A percentile compares a stretch with the other conserved stretches of the same genome.
These are phyloP conservation scores for Auxenochlorella protothecoides DNA, from an alignment of 139 green algal species.

Conservation along the genomic window DNA sequence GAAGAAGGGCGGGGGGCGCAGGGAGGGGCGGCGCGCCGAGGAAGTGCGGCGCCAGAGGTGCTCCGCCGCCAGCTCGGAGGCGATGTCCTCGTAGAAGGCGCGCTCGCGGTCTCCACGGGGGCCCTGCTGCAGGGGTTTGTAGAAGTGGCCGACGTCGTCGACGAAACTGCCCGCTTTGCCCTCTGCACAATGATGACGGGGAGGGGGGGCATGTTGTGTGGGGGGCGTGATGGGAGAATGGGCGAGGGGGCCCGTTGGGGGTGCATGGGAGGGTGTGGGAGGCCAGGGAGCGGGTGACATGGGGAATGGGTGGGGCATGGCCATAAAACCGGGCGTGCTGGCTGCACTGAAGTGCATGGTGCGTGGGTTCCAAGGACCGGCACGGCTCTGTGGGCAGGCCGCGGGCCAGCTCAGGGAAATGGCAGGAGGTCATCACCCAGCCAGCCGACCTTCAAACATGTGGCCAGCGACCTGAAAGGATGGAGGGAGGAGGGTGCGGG, in stretches of 20 bases:
- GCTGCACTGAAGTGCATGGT: too few relatives aligned
- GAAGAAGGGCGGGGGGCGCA: not conserved
- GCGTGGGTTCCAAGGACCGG: too few relatives aligned
- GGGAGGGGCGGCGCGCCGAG: not conserved
- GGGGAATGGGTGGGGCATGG: too few relatives aligned
- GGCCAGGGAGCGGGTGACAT: too few relatives aligned
- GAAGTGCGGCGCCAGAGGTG: not conserved
- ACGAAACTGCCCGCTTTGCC: constrained; percentile 50
- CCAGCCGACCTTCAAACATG: constrained; percentile 39
- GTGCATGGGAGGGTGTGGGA: too few relatives aligned
- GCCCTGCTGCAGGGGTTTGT: constrained; percentile 55
- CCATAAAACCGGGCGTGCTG: too few relatives aligned
- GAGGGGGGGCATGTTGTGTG: too few relatives aligned
- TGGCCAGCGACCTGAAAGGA: constrained; percentile 41
- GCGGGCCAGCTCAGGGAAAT: too few relatives aligned
- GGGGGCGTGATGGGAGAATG: too few relatives aligned
- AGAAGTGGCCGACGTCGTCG: constrained; percentile 52
- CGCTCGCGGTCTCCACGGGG: constrained; percentile 40
- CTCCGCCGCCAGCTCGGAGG: constrained; percentile 8
- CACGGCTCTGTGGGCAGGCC: too few relatives aligned
- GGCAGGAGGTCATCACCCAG: not conserved
- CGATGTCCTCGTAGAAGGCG: constrained; percentile 37
- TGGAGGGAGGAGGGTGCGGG: not conserved
- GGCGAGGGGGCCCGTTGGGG: too few relatives aligned
- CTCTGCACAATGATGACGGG: constrained; percentile 26